Base-by-base conservation (phyloP, 1,139 yeast species). In the Protomyces pachydermus region DNA sequence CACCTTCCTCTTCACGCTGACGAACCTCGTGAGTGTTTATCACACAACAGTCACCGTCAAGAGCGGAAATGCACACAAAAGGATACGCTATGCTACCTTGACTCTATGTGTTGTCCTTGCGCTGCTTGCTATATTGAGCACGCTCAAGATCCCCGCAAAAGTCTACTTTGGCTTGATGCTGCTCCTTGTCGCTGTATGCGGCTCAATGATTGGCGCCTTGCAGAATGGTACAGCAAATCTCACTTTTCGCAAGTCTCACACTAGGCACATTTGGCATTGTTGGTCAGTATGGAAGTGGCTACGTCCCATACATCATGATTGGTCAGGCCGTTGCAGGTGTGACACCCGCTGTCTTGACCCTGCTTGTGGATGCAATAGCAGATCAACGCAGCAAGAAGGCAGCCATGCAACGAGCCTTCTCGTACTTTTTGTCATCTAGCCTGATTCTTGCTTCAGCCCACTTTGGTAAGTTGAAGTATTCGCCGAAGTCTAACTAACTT, bases 1-100 rank as follows among this genome's bases (percentile, higher is more conserved):
- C 87, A 93, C 93, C 98, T 81, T 91, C 0, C 86, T 87, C 0
- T 86, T 95, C 5, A 91, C 97, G 0, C 70, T 88, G 3, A 80
- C 91, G 0, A 85, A 91, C 0, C 81, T 91, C 0, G 66, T 79
- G 0, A 81, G 80, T 71, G 88, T 85, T 72, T 77, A 82, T 61
- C 81, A 82, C 69, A 77, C 91, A n/a, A 87, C 96, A 0, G 84
- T 82, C 69, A 80, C 80, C 54, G 96, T 91, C 69, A 73, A 75
- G 58, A 81, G 81, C n/a, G 89, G 83, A 25, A 80, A 84, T 72
- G 90, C 89, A 73, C 76, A 79, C 10, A 71, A 72, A 48, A 78
- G 97, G 60, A 76, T 80, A 28, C 65, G 77, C 51, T 95, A 96
- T 0, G 81, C 87, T 65, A 68, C 76, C 9, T 69, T 86, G 68